These are phyloP conservation scores for Wakefieldia striispora DNA, from an alignment of 768 basidiomycete species.

Conservation along the genomic window DNA sequence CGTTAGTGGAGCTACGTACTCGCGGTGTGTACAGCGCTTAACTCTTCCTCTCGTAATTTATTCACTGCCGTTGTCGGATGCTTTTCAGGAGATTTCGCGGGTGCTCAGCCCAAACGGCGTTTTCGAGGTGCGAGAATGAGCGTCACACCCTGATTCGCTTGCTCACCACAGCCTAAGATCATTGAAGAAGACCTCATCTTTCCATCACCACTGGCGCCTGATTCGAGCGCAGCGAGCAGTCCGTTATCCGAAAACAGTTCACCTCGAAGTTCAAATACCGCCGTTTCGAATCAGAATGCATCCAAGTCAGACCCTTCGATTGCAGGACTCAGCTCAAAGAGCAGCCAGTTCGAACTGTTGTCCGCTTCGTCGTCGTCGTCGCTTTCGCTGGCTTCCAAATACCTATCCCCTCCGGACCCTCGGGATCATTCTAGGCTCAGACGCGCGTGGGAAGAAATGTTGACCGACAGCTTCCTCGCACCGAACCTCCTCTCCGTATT, in stretches of 20 bases:
- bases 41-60: slow-evolving; percentile 15
- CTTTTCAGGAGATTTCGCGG: slow-evolving; percentile 59
- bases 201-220: slow-evolving; percentile 40
- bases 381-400: slow-evolving; percentile 17
- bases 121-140: slow-evolving; percentile 51
- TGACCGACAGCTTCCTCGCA: slow-evolving; percentile 54
- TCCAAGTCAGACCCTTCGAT: slow-evolving; percentile 27
- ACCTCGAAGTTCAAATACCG: slow-evolving; percentile 28
- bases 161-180: slow-evolving; percentile 40
- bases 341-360: slow-evolving; percentile 8
- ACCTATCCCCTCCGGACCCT: slow-evolving; percentile 38
- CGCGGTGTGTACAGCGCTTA: slow-evolving; percentile 42
- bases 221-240: slow-evolving; percentile 2
- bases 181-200: slow-evolving; percentile 76
- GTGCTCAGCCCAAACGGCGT: slow-evolving; percentile 61
- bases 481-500: slow-evolving; percentile 55
- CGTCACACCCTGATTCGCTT: not conserved
- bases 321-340: slow-evolving; percentile 12
- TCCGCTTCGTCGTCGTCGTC: slow-evolving; percentile 19
- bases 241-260: slow-evolving; percentile 24
- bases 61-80: slow-evolving; percentile 3
- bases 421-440: slow-evolving; percentile 63
- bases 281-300: slow-evolving; percentile 16
- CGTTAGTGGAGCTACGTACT: slow-evolving; percentile 62
- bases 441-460: slow-evolving; percentile 67